phyloP scores from a whole-genome alignment of 1,139 yeast species.

The Sugiyamaella grinbergsii region DNA sequence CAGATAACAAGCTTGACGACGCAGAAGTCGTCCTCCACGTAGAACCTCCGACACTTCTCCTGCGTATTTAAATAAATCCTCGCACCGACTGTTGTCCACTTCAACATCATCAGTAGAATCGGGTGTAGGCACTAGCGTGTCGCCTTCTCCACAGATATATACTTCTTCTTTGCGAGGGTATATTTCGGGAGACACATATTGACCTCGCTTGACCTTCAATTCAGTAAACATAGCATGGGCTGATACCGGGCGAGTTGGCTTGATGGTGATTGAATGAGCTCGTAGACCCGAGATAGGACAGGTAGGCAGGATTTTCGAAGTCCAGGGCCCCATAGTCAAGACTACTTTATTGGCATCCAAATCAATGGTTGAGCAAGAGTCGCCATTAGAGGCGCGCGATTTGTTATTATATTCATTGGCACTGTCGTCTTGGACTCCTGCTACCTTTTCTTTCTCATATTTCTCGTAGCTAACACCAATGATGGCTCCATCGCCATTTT shows the following conservation, averaged over 20 bases:
- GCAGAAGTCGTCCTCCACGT: conserved; percentile 71
- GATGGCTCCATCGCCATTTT: conserved; percentile 31
- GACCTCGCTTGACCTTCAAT: conserved; percentile 62
- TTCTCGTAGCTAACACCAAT: conserved; percentile 30
- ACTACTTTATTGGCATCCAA: conserved; percentile 73
- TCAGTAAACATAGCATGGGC: conserved; percentile 96
- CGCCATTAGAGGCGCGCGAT: neutral
- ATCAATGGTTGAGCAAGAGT: conserved; percentile 18
- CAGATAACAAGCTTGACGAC: conserved; percentile 91
- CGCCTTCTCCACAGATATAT: conserved; percentile 97
- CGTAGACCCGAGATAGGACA: conserved; percentile 91
- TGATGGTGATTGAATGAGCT: conserved; percentile 91
- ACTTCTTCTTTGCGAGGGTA: conserved; percentile 96
- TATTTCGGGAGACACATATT: conserved; percentile 80
- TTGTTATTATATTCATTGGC: neutral
- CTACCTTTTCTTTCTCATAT: conserved; percentile 6
- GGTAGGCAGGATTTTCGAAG: conserved; percentile 81
- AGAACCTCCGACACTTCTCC: conserved; percentile 74
- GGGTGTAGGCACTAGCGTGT: conserved; percentile 84
- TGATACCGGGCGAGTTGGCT: conserved; percentile 70
- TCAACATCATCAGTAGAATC: conserved; percentile 93
- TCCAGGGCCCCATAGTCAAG: conserved; percentile 96
- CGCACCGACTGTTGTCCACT: conserved; percentile 85
- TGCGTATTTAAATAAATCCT: conserved; percentile 79
- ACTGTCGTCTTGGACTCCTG: neutral